phyloP scores from a whole-genome alignment of 2,329 filamentous ascomycete species.

The Drechslerella dactyloides region DNA sequence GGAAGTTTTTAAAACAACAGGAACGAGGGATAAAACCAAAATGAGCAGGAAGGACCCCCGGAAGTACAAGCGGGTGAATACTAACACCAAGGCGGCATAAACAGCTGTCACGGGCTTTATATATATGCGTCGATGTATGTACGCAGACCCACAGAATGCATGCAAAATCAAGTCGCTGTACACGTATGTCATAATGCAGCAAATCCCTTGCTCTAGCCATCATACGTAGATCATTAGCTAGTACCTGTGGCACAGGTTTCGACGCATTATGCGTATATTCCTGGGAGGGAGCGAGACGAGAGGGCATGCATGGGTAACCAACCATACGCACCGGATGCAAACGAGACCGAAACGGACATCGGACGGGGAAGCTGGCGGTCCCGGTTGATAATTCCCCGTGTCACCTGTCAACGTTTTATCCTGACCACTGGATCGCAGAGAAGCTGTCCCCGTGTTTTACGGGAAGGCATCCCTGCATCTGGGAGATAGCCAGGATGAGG shows the following conservation, averaged over 20 bases:
- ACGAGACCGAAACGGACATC: not conserved
- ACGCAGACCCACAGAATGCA: no score
- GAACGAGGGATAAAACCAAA: constrained; percentile 71
- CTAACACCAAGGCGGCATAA: constrained; percentile 7
- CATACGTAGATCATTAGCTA: no score
- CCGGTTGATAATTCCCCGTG: not conserved
- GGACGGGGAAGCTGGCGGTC: not conserved
- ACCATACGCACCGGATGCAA: not conserved
- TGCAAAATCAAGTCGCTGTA: no score
- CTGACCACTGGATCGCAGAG: not conserved
- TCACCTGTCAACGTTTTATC: not conserved
- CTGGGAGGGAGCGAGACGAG: not conserved
- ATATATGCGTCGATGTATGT: not conserved
- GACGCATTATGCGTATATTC: no score
- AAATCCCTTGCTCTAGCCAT: no score
- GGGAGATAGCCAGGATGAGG: not conserved
- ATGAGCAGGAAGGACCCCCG: constrained; percentile 80
- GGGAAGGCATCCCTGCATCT: constrained; percentile 1
- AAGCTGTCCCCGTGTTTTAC: not conserved
- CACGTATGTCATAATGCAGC: no score
- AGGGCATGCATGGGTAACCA: not conserved
- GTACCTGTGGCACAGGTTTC: no score
- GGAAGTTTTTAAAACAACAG: constrained; percentile 56
- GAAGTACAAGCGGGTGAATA: constrained; percentile 70
- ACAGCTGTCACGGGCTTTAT: not conserved